These are phyloP conservation scores for Uncinocarpus reesii DNA, from an alignment of 2,329 filamentous ascomycete species.

Conservation along the genomic window DNA sequence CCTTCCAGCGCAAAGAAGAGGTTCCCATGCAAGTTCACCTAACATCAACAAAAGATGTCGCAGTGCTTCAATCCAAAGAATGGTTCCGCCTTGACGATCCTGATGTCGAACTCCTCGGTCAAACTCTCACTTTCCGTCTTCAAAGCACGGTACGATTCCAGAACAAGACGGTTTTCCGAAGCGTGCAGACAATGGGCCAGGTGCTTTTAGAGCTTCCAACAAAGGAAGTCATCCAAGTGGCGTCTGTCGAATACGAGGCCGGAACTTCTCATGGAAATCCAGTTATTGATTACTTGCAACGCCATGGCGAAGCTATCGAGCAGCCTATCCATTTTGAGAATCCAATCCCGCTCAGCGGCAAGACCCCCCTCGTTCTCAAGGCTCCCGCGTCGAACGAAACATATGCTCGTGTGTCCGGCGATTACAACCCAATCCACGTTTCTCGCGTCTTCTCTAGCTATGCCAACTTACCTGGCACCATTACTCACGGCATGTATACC, in stretches of 20 bases:
- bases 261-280: conserved; percentile 90
- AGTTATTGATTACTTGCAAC: conserved; percentile 88
- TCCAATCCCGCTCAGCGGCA: conserved; percentile 86
- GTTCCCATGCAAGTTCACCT: conserved; percentile 90
- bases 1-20: conserved; percentile 95
- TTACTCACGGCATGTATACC: conserved; percentile 99
- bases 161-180: conserved; percentile 85
- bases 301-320: conserved; percentile 83
- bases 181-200: conserved; percentile 81
- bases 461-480: conserved; percentile 88
- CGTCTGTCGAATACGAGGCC: conserved; percentile 91
- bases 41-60: conserved; percentile 78
- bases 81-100: conserved; percentile 87
- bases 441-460: conserved; percentile 94
- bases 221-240: conserved; percentile 94
- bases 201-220: conserved; percentile 89
- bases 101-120: conserved; percentile 76
- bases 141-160: conserved; percentile 88
- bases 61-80: conserved; percentile 88
- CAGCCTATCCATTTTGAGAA: conserved; percentile 97
- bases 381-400: conserved; percentile 95
- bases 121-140: conserved; percentile 92
- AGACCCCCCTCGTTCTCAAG: conserved; percentile 75
- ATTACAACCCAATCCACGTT: conserved; percentile 98
- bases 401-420: conserved; percentile 92